A percentile compares a stretch with the other conserved stretches of the same genome.
These are phyloP conservation scores for Aspergillus sp. DNA, from an alignment of 2,329 filamentous ascomycete genomes.

Conservation along the genomic window DNA sequence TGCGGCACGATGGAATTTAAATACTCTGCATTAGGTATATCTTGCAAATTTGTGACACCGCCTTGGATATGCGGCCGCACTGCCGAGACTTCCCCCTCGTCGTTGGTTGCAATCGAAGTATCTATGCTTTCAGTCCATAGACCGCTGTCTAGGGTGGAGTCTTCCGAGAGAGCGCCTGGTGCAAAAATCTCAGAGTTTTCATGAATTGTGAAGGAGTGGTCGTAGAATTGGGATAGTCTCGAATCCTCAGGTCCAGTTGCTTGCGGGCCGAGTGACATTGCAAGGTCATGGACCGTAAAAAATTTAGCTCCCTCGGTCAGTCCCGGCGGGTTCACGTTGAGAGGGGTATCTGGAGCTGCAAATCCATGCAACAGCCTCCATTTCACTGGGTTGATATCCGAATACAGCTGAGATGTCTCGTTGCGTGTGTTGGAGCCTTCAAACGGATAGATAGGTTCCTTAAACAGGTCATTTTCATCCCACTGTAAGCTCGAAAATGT, in stretches of 20 bases:
- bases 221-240: slow-evolving; percentile 66
- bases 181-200: slow-evolving; percentile 48
- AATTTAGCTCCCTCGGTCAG: slow-evolving; percentile 24
- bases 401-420: slow-evolving; percentile 5
- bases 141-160: slow-evolving; percentile 28
- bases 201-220: slow-evolving; percentile 73
- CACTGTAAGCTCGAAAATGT: slow-evolving; percentile 55
- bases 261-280: slow-evolving; percentile 12
- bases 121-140: slow-evolving; percentile 20
- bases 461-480: slow-evolving; percentile 52
- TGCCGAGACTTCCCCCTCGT: slow-evolving; percentile 13
- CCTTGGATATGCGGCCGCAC: slow-evolving; percentile 36
- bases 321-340: neutral
- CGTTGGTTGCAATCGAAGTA: slow-evolving; percentile 18
- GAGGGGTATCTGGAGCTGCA: slow-evolving; percentile 8
- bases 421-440: slow-evolving; percentile 10
- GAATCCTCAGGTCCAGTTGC: slow-evolving; percentile 29
- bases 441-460: slow-evolving; percentile 44
- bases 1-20: slow-evolving; percentile 70
- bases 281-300: slow-evolving; percentile 31
- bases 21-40: slow-evolving; percentile 67
- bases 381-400: slow-evolving; percentile 21
- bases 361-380: slow-evolving; percentile 31
- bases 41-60: slow-evolving; percentile 63
- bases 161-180: slow-evolving; percentile 20